phyloP scores from a whole-genome alignment of 2,329 filamentous ascomycete species.

The Colletotrichum sp. region DNA sequence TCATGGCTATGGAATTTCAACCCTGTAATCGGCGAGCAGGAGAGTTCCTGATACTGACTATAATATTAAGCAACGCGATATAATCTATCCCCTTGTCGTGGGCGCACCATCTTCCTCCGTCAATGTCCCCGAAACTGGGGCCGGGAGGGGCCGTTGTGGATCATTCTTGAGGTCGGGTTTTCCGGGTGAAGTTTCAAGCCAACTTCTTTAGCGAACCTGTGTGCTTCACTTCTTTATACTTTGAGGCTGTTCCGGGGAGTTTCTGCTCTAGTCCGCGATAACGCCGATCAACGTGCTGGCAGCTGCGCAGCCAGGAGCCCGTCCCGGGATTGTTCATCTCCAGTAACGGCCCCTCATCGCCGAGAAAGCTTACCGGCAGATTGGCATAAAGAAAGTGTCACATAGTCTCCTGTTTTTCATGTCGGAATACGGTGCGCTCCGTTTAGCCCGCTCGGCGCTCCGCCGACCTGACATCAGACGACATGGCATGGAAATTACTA shows the following conservation, averaged over 20 bases:
- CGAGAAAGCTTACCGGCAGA: not conserved
- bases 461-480: not conserved
- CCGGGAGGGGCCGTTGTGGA: not conserved
- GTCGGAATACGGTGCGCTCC: not conserved
- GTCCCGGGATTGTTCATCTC: not conserved
- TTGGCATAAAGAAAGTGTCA: not conserved
- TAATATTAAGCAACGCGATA: not conserved
- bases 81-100: not conserved
- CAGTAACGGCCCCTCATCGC: not conserved
- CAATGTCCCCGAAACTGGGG: not conserved
- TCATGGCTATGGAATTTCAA: not conserved
- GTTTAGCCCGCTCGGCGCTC: not conserved
- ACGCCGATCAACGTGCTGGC: not conserved
- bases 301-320: not conserved
- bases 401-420: not conserved
- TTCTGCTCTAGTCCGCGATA: not conserved
- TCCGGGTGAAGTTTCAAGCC: not conserved
- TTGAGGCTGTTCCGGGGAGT: not conserved
- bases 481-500: not conserved
- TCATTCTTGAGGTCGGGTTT: not conserved
- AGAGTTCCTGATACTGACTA: not conserved
- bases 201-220: too few species aligned
- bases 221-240: not conserved
- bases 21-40: not conserved
- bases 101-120: not conserved